Conservation (phyloP, 1,284 basidiomycete species). For the Tetrapyrgos nigripes region DNA sequence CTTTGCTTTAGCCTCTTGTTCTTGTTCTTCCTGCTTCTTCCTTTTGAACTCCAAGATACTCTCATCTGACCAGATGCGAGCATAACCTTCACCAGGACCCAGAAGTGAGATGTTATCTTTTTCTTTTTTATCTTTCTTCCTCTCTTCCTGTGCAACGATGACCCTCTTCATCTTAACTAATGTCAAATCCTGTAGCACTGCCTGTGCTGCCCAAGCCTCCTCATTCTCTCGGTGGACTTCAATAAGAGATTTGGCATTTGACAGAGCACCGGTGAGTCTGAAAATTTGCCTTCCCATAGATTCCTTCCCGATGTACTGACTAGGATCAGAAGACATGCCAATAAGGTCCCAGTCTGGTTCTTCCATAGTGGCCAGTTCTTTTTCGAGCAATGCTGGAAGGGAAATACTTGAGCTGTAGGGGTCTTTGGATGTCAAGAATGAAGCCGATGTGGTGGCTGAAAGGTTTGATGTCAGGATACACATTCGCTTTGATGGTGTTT, state of each 20-base stretch:
- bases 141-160: too few species aligned
- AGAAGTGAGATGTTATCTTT: slow-evolving; percentile 8
- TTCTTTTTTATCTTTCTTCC: slow-evolving; percentile 20
- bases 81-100: slow-evolving; percentile 17
- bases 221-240: too few species aligned
- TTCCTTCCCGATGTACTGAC: neutral
- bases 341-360: slow-evolving; percentile 26
- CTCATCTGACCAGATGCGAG: slow-evolving; percentile 13
- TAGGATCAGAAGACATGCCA: neutral
- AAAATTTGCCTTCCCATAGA: too few species aligned
- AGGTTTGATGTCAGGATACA: slow-evolving; percentile 17
- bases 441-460: slow-evolving; percentile 23
- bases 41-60: slow-evolving; percentile 9
- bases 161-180: slow-evolving; percentile 26
- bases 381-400: slow-evolving; percentile 18
- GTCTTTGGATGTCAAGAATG: slow-evolving; percentile 26
- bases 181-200: slow-evolving; percentile 31
- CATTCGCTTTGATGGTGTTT: slow-evolving; percentile 29
- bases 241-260: slow-evolving; percentile 16
- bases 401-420: slow-evolving; percentile 17
- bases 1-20: slow-evolving; percentile 9
- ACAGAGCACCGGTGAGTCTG: slow-evolving; percentile 16
- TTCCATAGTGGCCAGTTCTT: neutral
- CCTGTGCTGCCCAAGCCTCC: slow-evolving; percentile 25
- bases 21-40: slow-evolving; percentile 7